Conservation (phyloP, 2,329 filamentous ascomycete species). For the Sporothrix globosa region DNA sequence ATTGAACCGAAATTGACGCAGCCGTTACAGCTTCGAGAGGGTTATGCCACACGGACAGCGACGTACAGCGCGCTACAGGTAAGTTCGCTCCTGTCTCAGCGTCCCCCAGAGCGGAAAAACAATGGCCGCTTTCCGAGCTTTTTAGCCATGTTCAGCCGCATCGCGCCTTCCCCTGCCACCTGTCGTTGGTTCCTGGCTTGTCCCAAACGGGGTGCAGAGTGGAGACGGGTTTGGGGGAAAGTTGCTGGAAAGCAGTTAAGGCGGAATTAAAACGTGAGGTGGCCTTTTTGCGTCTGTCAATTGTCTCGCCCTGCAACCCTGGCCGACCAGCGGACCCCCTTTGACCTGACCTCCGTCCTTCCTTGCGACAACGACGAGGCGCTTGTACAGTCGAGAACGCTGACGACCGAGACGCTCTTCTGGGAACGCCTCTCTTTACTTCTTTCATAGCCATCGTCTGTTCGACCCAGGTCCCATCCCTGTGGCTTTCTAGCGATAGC, state of each 20-base stretch:
- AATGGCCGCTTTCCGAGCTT: constrained; percentile 23
- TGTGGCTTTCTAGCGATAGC: neutral
- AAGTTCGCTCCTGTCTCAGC: neutral
- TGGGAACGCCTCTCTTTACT: neutral
- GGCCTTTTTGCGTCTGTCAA: constrained; percentile 20
- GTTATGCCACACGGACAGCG: neutral
- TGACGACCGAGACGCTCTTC: constrained; percentile 1
- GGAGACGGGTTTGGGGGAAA: constrained; percentile 2
- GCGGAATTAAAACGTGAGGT: constrained; percentile 28
- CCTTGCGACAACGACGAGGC: constrained; percentile 11
- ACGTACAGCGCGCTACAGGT: neutral
- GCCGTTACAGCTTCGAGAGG: neutral
- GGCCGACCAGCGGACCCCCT: constrained; percentile 17
- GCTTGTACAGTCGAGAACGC: neutral
- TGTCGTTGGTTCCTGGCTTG: constrained; percentile 31
- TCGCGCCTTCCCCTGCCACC: neutral
- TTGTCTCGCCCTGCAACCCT: neutral
- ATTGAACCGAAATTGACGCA: neutral
- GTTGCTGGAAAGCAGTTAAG: constrained; percentile 13
- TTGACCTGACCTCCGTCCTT: neutral
- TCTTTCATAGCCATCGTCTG: neutral
- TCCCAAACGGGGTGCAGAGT: constrained; percentile 28
- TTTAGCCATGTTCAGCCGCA: neutral
- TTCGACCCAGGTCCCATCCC: neutral
- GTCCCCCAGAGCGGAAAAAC: constrained; percentile 26